Evolutionary conservation across 106 monocot species (phyloP), one percentile per base, ranked within the genome.

Genomic region (Ottelia alismoides): DNA sequence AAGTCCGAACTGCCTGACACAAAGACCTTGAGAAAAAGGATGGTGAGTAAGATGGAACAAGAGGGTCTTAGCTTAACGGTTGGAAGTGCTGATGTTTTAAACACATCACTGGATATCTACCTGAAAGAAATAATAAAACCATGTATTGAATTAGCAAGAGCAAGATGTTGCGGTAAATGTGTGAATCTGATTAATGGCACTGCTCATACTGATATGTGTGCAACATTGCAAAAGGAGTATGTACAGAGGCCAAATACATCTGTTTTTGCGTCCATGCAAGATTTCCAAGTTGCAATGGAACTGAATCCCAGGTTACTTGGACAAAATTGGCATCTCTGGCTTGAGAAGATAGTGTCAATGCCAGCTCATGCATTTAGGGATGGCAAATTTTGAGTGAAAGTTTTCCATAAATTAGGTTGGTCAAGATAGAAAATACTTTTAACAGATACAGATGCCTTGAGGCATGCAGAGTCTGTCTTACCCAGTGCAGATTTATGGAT

Each of bases 291-390:
- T 40, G 75, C 92, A 28, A 76, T 81, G 72, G 66, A 88, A 66
- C 70, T 57, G 14, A 73, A 78, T 65, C 77, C 74, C 60, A 52
- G 65, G 48, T 72, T 87, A 52, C 87, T 92, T 61, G 87, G 87
- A 55, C 66, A 27, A 27, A 28, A 75, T 55, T 83, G n/a, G n/a
- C n/a, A n/a, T n/a, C n/a, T n/a, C n/a, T n/a, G n/a, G n/a, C n/a
- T n/a, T n/a, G n/a, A n/a, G n/a, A n/a, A n/a, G n/a, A n/a, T n/a
- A n/a, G n/a, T n/a, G n/a, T n/a, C n/a, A n/a, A n/a, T n/a, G n/a
- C n/a, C n/a, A n/a, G n/a, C n/a, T n/a, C n/a, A n/a, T n/a, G n/a
- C n/a, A n/a, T n/a, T n/a, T n/a, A n/a, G n/a, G n/a, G n/a, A n/a
- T n/a, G n/a, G n/a, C n/a, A n/a, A n/a, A n/a, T n/a, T n/a, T n/a